These are phyloP conservation scores for Botryosphaeria dothidea DNA, from an alignment of 2,329 filamentous ascomycete species.

Conservation along the genomic window DNA sequence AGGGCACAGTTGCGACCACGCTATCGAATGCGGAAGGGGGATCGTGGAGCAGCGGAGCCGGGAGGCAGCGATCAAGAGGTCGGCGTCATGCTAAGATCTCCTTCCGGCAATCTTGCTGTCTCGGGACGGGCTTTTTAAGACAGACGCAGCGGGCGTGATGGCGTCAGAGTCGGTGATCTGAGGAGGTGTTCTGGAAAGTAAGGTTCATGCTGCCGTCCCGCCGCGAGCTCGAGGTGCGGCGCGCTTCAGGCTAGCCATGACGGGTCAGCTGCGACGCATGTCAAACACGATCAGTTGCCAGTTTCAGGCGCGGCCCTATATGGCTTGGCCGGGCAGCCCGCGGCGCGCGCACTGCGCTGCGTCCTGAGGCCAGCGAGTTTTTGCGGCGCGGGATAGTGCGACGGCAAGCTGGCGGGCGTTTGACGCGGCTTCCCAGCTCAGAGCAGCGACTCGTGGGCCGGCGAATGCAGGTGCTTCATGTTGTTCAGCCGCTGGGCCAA, in stretches of 20 bases:
- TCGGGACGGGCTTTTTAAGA: neutral
- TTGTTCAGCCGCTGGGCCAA: conserved; percentile 8
- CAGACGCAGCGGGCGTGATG: neutral
- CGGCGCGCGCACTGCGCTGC: neutral
- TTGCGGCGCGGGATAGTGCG: neutral
- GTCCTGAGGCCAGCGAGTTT: neutral
- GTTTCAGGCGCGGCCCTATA: conserved; percentile 16
- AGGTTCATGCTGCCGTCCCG: conserved; percentile 14
- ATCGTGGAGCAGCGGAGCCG: neutral
- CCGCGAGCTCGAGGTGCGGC: neutral
- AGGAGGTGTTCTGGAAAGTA: conserved; percentile 13
- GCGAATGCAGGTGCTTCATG: conserved; percentile 9
- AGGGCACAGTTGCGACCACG: neutral
- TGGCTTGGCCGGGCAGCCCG: conserved; percentile 1
- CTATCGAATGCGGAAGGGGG: neutral
- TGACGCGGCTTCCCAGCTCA: conserved; percentile 6
- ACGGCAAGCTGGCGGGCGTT: neutral
- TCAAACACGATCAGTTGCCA: conserved; percentile 14
- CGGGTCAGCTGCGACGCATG: conserved; percentile 14
- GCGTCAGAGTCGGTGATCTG: conserved; percentile 3
- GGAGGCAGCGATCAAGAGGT: neutral
- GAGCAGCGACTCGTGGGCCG: neutral
- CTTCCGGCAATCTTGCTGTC: neutral
- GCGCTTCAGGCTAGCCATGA: conserved; percentile 12
- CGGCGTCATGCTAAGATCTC: neutral